Evolutionary conservation across 2,329 filamentous ascomycete species (phyloP), one percentile per base, ranked within the genome.

Genomic region (Lachnellula suecica): DNA sequence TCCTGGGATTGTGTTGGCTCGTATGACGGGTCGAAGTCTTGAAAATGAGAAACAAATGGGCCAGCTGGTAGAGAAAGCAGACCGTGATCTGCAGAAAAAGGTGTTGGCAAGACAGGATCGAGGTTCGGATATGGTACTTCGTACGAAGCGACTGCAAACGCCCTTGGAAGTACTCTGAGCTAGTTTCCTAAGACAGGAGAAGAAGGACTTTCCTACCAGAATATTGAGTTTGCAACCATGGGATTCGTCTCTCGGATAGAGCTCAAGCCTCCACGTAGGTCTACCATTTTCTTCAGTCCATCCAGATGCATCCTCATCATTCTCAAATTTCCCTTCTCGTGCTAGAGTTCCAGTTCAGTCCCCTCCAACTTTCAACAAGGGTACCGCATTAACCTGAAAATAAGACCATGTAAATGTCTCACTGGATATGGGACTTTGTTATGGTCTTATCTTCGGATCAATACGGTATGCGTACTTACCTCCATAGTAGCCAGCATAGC

Each of bases 401-500:
- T n/a, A n/a, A n/a, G n/a, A n/a, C n/a, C n/a, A n/a, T n/a, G n/a
- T n/a, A n/a, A n/a, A n/a, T n/a, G n/a, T n/a, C n/a, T n/a, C n/a
- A n/a, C n/a, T n/a, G n/a, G n/a, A n/a, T n/a, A n/a, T n/a, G n/a
- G n/a, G n/a, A n/a, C n/a, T n/a, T n/a, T n/a, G n/a, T n/a, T n/a
- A n/a, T n/a, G n/a, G n/a, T n/a, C n/a, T n/a, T n/a, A n/a, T n/a
- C n/a, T n/a, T n/a, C n/a, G n/a, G n/a, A n/a, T n/a, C 19, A 40
- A 22, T 2, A n/a, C n/a, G n/a, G n/a, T n/a, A n/a, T n/a, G n/a
- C n/a, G 8, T 31, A 15, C 13, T 29, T 49, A 58, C 56, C 44
- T 58, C 52, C 34, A 53, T 54, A 13, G 42, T 51, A 42, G 56
- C 50, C 29, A 56, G 51, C n/a, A 48, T 54, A 19, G 53, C 53